Percentiles rank a stretch among this genome's conserved stretches.
Evolutionary conservation across 2,329 filamentous ascomycete species (phyloP).

Genomic region (Tolypocladium ovalisporum): DNA sequence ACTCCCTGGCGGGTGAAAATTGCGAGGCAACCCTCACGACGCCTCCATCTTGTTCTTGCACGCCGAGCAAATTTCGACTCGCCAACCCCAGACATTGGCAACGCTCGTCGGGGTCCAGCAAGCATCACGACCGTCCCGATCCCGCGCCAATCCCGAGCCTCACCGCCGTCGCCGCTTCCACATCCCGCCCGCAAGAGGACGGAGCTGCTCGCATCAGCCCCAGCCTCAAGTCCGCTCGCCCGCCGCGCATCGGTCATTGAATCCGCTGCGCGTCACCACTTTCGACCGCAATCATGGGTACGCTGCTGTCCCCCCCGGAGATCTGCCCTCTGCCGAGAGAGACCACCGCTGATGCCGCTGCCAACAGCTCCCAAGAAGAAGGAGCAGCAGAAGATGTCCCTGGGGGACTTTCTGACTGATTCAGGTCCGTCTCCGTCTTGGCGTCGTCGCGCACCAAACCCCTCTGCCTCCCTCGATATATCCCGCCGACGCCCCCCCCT

Average conservation of each 20-base stretch:
- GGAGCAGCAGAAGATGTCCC: slow-evolving; percentile 92
- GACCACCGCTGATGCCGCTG: slow-evolving; percentile 6
- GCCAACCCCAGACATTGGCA: slow-evolving; percentile 30
- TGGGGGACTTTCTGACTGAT: slow-evolving; percentile 90
- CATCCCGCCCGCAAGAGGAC: not conserved
- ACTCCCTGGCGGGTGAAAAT: slow-evolving; percentile 31
- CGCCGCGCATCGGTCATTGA: slow-evolving; percentile 28
- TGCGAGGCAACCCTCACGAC: slow-evolving; percentile 29
- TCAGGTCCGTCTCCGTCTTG: slow-evolving; percentile 56
- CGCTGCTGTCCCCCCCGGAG: slow-evolving; percentile 7
- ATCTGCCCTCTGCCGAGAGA: slow-evolving; percentile 1
- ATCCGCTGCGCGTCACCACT: slow-evolving; percentile 36
- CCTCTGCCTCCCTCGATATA: slow-evolving; percentile 16
- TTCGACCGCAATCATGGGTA: slow-evolving; percentile 53
- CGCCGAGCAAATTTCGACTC: slow-evolving; percentile 32
- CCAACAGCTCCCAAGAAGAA: slow-evolving; percentile 78
- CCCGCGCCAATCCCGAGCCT: slow-evolving; percentile 9
- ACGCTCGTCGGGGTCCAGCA: slow-evolving; percentile 25
- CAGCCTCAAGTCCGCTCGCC: not conserved
- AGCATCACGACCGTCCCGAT: slow-evolving; percentile 10
- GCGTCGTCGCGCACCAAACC: slow-evolving; percentile 11
- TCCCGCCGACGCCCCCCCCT: not conserved
- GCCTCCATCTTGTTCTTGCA: slow-evolving; percentile 26
- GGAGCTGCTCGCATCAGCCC: not conserved
- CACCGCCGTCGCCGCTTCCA: not conserved